Evolutionary conservation across 148 eudicot genomes (phyloP).

Genomic region (Silene latifolia): DNA sequence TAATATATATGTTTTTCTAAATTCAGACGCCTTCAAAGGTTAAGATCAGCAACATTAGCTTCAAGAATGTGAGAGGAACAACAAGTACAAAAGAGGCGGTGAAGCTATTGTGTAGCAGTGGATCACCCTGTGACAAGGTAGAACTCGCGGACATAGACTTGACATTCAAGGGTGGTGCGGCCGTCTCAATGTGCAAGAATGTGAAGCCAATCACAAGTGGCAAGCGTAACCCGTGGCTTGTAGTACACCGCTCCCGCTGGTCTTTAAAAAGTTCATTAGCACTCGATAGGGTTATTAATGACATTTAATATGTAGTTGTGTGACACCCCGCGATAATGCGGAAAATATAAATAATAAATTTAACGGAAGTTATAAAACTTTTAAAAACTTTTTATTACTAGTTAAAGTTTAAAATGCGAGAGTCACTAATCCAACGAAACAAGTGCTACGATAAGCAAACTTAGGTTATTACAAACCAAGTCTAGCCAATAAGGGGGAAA

Average conservation of each 20-base stretch:
- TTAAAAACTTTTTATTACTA: too few relatives aligned
- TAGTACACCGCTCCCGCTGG: slow-evolving; percentile 20
- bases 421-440: too few relatives aligned
- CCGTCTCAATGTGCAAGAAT: slow-evolving; percentile 31
- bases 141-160: slow-evolving; percentile 44
- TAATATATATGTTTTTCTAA: neutral
- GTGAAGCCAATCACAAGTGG: slow-evolving; percentile 35
- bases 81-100: slow-evolving; percentile 31
- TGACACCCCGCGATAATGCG: too few relatives aligned
- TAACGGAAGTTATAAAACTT: too few relatives aligned
- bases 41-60: slow-evolving; percentile 43
- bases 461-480: too few relatives aligned
- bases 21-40: slow-evolving; percentile 42
- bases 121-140: slow-evolving; percentile 37
- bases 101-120: slow-evolving; percentile 39
- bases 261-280: too few relatives aligned
- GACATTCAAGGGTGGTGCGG: slow-evolving; percentile 33
- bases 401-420: too few relatives aligned
- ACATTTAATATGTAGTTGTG: too few relatives aligned
- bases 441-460: too few relatives aligned
- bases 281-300: too few relatives aligned
- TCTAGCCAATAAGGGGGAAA: too few relatives aligned
- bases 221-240: slow-evolving; percentile 27
- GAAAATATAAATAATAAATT: too few relatives aligned
- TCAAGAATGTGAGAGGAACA: slow-evolving; percentile 43